These are phyloP conservation scores for Calonectria ilicicola DNA, from an alignment of 2,329 filamentous ascomycete genomes.

Conservation along the genomic window DNA sequence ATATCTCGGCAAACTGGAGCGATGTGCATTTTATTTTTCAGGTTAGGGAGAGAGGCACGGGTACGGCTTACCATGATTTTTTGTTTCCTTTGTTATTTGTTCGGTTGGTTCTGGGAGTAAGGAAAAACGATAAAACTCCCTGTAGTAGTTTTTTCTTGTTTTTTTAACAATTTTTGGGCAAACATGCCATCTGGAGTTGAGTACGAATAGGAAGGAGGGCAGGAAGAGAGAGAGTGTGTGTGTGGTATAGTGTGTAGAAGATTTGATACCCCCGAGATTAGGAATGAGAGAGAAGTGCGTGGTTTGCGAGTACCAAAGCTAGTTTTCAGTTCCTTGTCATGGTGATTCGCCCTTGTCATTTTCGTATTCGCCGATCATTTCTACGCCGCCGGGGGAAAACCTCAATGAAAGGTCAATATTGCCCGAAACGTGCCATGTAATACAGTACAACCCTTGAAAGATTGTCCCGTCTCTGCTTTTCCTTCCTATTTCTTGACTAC, in stretches of 20 bases:
- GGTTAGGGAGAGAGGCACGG: neutral
- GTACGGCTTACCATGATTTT: neutral
- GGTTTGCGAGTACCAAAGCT: neutral
- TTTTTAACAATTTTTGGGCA: neutral
- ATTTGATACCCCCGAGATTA: conserved; percentile 22
- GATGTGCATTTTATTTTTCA: conserved; percentile 2
- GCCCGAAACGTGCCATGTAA: neutral
- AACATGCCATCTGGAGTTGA: neutral
- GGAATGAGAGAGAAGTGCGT: neutral
- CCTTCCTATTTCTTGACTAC: too few relatives aligned
- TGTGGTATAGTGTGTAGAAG: neutral
- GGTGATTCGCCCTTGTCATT: neutral
- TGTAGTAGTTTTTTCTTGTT: neutral
- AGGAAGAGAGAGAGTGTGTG: neutral
- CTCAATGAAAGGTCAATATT: neutral
- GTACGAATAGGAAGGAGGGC: neutral
- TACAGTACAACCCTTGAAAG: too few relatives aligned
- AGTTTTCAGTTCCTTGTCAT: neutral
- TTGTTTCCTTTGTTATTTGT: neutral
- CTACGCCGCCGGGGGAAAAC: neutral
- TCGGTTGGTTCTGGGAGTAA: conserved; percentile 3
- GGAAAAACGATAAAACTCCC: conserved; percentile 8
- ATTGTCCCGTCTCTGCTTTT: too few relatives aligned
- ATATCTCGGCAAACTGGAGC: conserved; percentile 12
- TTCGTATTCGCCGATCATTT: neutral